Base-by-base conservation (phyloP, 495 filamentous ascomycete genomes). In the Neurospora tetrasperma region DNA sequence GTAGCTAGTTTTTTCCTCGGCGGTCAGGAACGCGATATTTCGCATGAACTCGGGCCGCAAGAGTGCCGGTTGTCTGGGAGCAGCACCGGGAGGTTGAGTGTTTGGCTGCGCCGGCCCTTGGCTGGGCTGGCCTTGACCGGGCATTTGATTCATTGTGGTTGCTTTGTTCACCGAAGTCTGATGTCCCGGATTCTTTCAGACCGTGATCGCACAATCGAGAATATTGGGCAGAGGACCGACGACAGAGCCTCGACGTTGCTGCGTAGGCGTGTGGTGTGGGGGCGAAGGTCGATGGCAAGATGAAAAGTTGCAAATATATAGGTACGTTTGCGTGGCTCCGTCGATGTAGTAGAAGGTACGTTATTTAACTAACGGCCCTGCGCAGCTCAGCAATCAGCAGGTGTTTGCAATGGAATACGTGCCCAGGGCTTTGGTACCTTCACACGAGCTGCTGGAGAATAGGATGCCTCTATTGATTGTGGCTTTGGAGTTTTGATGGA, bases 1-100 rank as follows among this genome's bases (percentile, higher is more conserved):
- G 73, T 93, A 93, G 77, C 91, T 90, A 10, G 76, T 72, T 75
- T 90, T 92, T 71, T 92, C 89, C 14, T 90, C 86, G 5, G 89
- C 86, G 14, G 74, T 81, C 2, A 89, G 83, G 27, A 81, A 79
- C 0, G 70, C 73, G 4, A 89, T 80, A 5, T 69, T 74, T 12
- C 83, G 83, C 79, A 89, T 88, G 59, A 82, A 79, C 71, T 87
- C 84, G 0, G 86, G 84, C 40, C 81, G 80, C 40, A 79, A 72
- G 75, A 27, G 20, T 7, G 68, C 12, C 40, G 42, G 16, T 48
- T 12, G 59, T 31, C 75, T 70, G 23, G 71, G 70, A 4, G 73
- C 59, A 20, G 44, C 73, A 41, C 70, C 73, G 16, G 62, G 27
- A 27, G 43, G 70, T 54, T 70, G 74, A 20, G 35, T 46, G 46